Evolutionary conservation across 371 early-diverging fungal genomes (phyloP).

Genomic region (Rhizopus arrhizus): DNA sequence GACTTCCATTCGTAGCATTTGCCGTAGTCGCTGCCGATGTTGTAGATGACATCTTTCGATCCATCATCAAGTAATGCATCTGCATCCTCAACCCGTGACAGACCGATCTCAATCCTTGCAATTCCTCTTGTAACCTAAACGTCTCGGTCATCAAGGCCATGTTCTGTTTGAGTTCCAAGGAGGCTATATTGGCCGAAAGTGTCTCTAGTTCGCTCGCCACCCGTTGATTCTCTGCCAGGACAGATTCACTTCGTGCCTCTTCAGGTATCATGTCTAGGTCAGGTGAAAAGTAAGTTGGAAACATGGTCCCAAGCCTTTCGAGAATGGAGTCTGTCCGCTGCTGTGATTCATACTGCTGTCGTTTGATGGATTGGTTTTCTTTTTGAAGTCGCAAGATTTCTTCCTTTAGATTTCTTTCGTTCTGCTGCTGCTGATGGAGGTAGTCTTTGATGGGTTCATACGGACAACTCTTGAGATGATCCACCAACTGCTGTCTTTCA

Average conservation of each 20-base stretch:
- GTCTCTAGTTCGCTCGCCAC: slow-evolving; percentile 63
- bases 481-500: slow-evolving; percentile 38
- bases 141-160: slow-evolving; percentile 73
- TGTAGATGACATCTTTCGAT: slow-evolving; percentile 35
- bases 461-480: slow-evolving; percentile 54
- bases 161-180: slow-evolving; percentile 69
- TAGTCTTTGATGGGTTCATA: slow-evolving; percentile 67
- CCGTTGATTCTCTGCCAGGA: slow-evolving; percentile 56
- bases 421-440: slow-evolving; percentile 49
- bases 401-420: slow-evolving; percentile 44
- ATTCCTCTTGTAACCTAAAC: slow-evolving; percentile 68
- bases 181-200: slow-evolving; percentile 57
- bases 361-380: slow-evolving; percentile 49
- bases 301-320: slow-evolving; percentile 43
- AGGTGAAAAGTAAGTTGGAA: slow-evolving; percentile 41
- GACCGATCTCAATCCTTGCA: slow-evolving; percentile 63
- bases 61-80: slow-evolving; percentile 68
- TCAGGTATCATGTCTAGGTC: slow-evolving; percentile 28
- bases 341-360: slow-evolving; percentile 43
- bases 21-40: slow-evolving; percentile 4
- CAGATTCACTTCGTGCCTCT: slow-evolving; percentile 27
- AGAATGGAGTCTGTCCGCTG: slow-evolving; percentile 47
- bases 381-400: slow-evolving; percentile 50
- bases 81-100: slow-evolving; percentile 72
- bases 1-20: not conserved